These are phyloP conservation scores for Verticillium longisporum DNA, from an alignment of 2,329 filamentous ascomycete genomes.

Conservation along the genomic window DNA sequence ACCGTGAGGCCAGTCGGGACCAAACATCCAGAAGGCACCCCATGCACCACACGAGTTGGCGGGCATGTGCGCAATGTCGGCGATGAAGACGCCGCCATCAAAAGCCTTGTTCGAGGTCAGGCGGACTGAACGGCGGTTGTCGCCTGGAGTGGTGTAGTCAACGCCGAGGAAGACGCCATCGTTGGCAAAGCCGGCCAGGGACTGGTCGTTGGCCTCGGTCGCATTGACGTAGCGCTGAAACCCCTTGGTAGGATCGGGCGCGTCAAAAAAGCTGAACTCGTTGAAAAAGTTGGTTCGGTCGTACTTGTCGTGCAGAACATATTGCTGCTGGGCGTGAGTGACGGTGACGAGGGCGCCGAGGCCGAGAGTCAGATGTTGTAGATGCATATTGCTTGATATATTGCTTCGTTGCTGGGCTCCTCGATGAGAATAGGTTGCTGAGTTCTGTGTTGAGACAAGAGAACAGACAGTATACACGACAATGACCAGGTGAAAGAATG, in stretches of 20 bases:
- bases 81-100: constrained; percentile 62
- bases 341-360: constrained; percentile 21
- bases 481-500: not conserved
- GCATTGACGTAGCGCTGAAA: constrained; percentile 64
- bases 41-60: constrained; percentile 63
- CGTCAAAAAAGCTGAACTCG: constrained; percentile 48
- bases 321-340: constrained; percentile 21
- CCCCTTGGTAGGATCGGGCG: constrained; percentile 64
- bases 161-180: constrained; percentile 62
- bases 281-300: constrained; percentile 49
- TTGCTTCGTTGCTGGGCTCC: not conserved
- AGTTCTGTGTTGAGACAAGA: not conserved
- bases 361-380: not conserved
- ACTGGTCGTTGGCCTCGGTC: constrained; percentile 46
- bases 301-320: constrained; percentile 40
- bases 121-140: constrained; percentile 64
- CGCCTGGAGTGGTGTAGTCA: constrained; percentile 51
- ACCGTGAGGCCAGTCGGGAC: constrained; percentile 59
- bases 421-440: not conserved
- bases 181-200: constrained; percentile 50
- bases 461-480: not conserved
- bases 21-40: constrained; percentile 68
- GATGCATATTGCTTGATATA: not conserved
- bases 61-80: constrained; percentile 74
- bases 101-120: constrained; percentile 61